These are phyloP conservation scores for Boletus coccyginus DNA, from an alignment of 768 basidiomycete genomes.

Conservation along the genomic window DNA sequence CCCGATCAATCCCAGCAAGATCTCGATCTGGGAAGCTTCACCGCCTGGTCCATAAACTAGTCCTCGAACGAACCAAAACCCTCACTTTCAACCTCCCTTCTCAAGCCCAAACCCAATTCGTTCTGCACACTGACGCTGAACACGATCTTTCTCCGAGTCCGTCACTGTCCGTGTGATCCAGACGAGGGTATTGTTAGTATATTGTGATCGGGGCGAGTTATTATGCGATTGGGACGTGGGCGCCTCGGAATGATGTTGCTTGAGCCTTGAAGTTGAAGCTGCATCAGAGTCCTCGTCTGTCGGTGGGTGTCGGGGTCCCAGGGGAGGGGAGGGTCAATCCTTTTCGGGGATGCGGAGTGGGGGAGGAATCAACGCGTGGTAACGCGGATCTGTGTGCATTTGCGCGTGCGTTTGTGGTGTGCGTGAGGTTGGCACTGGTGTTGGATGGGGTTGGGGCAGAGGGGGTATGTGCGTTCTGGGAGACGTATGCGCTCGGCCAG, in stretches of 20 bases:
- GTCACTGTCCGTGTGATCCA: slow-evolving; percentile 55
- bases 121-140: slow-evolving; percentile 39
- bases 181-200: slow-evolving; percentile 58
- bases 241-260: slow-evolving; percentile 44
- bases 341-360: not conserved
- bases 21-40: too few relatives aligned
- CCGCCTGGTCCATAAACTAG: slow-evolving; percentile 36
- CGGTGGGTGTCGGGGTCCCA: not conserved
- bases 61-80: not conserved
- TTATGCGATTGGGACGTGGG: slow-evolving; percentile 47
- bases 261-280: too few relatives aligned
- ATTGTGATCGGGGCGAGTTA: slow-evolving; percentile 63
- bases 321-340: slow-evolving; percentile 1
- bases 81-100: slow-evolving; percentile 38
- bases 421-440: slow-evolving; percentile 28
- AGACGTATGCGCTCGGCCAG: slow-evolving; percentile 33
- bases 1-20: too few relatives aligned
- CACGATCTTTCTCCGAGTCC: too few relatives aligned
- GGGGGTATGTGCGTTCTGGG: slow-evolving; percentile 40
- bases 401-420: slow-evolving; percentile 9
- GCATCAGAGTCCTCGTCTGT: slow-evolving; percentile 32
- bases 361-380: not conserved
- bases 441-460: slow-evolving; percentile 33
- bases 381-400: not conserved
- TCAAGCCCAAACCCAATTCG: slow-evolving; percentile 45